Conservation (phyloP, 352 stramenopile species). For the Phytopythium ostracodes region DNA sequence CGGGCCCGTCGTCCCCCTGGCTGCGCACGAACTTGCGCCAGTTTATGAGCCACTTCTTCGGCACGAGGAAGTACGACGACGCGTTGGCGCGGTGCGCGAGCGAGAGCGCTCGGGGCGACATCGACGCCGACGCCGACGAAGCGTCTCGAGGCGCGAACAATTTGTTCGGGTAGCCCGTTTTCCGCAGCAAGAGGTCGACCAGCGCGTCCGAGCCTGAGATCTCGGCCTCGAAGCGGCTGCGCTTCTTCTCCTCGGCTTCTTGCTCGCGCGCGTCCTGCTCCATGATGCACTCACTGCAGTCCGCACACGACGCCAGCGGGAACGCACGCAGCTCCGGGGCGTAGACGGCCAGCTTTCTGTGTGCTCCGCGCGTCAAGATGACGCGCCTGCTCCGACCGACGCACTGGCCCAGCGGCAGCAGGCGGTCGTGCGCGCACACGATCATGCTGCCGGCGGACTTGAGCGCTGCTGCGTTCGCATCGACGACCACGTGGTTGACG, state of each 20-base stretch:
- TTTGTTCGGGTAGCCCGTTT: conserved; percentile 71
- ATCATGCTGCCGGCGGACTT: conserved; percentile 38
- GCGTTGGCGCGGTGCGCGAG: conserved; percentile 24
- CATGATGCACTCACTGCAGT: conserved; percentile 55
- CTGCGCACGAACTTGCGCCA: conserved; percentile 78
- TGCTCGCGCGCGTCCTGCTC: conserved; percentile 53
- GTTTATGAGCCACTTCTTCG: conserved; percentile 79
- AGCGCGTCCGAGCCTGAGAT: conserved; percentile 63
- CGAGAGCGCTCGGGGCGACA: conserved; percentile 33
- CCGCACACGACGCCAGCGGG: conserved; percentile 31
- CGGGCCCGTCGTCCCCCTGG: conserved; percentile 45
- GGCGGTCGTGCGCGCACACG: conserved; percentile 55
- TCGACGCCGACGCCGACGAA: not conserved
- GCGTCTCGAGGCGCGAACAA: conserved; percentile 56
- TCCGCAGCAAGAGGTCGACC: conserved; percentile 69
- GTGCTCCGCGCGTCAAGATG: conserved; percentile 42
- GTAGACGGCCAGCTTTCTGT: conserved; percentile 47
- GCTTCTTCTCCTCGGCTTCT: conserved; percentile 46
- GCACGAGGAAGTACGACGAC: conserved; percentile 77
- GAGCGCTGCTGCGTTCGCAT: conserved; percentile 32
- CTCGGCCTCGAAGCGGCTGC: conserved; percentile 56
- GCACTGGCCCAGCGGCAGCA: conserved; percentile 55
- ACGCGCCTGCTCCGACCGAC: conserved; percentile 55
- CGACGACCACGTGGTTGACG: conserved; percentile 18
- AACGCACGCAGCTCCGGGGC: conserved; percentile 59